Percentiles rank a stretch among this genome's conserved stretches.
Evolutionary conservation across 768 basidiomycete genomes (phyloP).

Genomic region (Russula lepida): DNA sequence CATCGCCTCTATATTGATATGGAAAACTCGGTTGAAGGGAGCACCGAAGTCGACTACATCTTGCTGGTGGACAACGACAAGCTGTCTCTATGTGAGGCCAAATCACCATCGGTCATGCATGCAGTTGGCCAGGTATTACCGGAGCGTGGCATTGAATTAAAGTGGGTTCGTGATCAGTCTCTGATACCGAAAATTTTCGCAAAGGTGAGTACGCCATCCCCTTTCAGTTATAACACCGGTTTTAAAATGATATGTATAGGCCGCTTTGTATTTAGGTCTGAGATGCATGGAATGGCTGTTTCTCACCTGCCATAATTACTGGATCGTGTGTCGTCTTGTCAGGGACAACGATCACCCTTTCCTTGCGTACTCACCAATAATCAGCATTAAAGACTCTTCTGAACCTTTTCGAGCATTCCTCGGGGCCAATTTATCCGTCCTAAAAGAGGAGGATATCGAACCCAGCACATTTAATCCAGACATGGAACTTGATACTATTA

Average conservation of each 20-base stretch:
- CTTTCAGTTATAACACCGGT: background rate
- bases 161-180: background rate
- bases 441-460: background rate
- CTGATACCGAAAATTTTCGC: background rate
- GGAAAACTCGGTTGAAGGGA: background rate
- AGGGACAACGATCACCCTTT: background rate
- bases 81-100: background rate
- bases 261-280: background rate
- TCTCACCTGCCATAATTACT: background rate
- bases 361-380: background rate
- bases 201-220: background rate
- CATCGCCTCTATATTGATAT: accelerated
- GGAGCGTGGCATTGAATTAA: background rate
- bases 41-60: background rate
- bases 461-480: background rate
- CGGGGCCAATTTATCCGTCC: background rate
- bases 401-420: background rate
- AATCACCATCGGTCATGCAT: background rate
- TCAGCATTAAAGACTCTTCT: background rate
- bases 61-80: background rate
- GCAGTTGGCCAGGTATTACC: background rate
- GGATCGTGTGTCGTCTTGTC: background rate
- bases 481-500: background rate
- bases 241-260: background rate
- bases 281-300: background rate